Evolutionary conservation across 2,329 filamentous ascomycete species (phyloP), one percentile per base, ranked within the genome.

Genomic region (Torrubiella hemipterigena): DNA sequence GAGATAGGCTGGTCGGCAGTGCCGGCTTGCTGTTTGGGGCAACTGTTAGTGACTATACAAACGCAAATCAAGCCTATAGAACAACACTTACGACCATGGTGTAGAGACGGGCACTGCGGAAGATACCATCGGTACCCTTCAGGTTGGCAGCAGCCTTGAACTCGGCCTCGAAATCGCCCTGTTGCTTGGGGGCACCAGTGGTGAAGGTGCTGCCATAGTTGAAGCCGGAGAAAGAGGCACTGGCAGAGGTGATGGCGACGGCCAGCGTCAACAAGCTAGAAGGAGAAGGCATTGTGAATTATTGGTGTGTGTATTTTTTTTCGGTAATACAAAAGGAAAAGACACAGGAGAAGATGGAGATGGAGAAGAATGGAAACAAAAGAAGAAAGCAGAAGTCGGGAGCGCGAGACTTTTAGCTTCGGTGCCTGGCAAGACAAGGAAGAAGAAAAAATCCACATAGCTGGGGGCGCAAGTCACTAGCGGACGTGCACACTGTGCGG

Each of bases 31-130:
- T n/a, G n/a, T n/a, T n/a, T n/a, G n/a, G n/a, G n/a, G n/a, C n/a
- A n/a, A n/a, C n/a, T 63, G 68, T 38, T 28, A 35, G 25, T 11
- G 5, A n/a, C 12, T 35, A 37, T 54, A 20, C 11, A 26, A 17
- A 17, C 17, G 26, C 25, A 12, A 12, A 13, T 4, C 7, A 27
- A 12, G 7, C 11, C 6, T 27, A 17, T 30, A 13, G 23, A 29
- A 31, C n/a, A 11, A 21, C 14, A 29, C 31, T 44, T 58, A 68
- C 64, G 29, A 81, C 65, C 68, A 74, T 83, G 42, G 80, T 84
- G 58, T 80, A 86, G n/a, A 85, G 64, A 37, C 81, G 74, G 26
- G 76, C 79, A 37, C 70, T 77, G 44, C 61, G 80, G 62, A 81
- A 84, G 31, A 46, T 55, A 27, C 73, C 73, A 15, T 64, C 58